phyloP scores from a whole-genome alignment of 345 rosid genomes.

The Eucalyptus pumila region DNA sequence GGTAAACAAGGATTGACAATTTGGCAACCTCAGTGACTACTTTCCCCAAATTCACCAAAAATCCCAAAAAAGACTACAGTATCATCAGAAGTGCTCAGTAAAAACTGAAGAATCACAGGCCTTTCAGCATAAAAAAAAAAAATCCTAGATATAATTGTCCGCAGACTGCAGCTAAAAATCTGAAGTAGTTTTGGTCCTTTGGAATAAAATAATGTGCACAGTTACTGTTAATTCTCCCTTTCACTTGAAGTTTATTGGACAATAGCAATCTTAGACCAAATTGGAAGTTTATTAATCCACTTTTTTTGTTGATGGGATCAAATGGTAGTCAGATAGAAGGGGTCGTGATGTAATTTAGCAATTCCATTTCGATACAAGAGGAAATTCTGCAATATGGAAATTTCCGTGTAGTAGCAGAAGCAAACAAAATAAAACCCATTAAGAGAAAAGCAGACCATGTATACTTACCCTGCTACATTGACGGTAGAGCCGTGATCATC shows the following conservation, averaged over 20 bases:
- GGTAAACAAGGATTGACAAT: background rate
- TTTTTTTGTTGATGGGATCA: background rate
- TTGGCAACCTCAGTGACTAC: background rate
- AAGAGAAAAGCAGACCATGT: background rate
- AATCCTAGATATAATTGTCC: background rate
- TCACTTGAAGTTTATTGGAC: background rate
- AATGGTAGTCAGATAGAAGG: background rate
- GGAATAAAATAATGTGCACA: background rate
- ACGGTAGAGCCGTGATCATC: slow-evolving; percentile 1
- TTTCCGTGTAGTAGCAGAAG: background rate
- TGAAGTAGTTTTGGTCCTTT: background rate
- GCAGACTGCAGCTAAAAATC: background rate
- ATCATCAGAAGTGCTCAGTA: background rate
- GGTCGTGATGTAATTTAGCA: background rate
- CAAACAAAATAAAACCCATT: background rate
- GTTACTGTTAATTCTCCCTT: background rate
- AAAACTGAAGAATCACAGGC: background rate
- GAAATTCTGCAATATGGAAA: background rate
- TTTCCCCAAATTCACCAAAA: background rate
- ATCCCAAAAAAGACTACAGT: background rate
- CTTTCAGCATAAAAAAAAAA: background rate
- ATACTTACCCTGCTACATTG: slow-evolving; percentile 38
- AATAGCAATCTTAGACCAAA: background rate
- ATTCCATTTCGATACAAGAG: background rate
- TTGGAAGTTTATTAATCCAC: background rate